Conservation (phyloP, 305 asterid species). For the Ilex paraguariensis region DNA sequence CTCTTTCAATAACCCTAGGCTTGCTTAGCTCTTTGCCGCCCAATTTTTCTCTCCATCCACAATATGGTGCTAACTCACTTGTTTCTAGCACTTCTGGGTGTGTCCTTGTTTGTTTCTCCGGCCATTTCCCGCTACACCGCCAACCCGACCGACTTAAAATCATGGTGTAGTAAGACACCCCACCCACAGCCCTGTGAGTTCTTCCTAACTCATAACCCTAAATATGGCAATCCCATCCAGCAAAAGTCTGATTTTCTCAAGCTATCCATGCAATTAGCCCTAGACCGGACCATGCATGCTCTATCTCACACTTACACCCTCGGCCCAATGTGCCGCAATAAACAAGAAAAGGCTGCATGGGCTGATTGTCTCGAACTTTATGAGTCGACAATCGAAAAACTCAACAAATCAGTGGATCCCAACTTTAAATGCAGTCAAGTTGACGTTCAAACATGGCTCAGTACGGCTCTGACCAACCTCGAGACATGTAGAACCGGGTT, state of each 20-base stretch:
- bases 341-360: conserved; percentile 8
- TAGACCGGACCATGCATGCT: conserved; percentile 3
- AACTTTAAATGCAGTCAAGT: not conserved
- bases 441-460: conserved; percentile 19
- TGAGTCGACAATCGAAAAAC: not conserved
- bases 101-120: too few species aligned
- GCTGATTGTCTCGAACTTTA: conserved; percentile 4
- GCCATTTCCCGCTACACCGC: too few species aligned
- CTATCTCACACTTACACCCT: not conserved
- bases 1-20: too few species aligned
- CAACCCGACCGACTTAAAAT: not conserved
- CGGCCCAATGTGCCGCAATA: conserved; percentile 5
- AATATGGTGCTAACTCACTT: too few species aligned
- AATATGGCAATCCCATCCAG: not conserved
- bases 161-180: conserved; percentile 3
- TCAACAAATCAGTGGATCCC: conserved; percentile 7
- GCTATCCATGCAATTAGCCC: not conserved
- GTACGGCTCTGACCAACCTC: conserved; percentile 16
- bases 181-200: conserved; percentile 1
- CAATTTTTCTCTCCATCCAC: too few species aligned
- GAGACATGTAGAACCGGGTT: conserved; percentile 15
- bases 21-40: too few species aligned
- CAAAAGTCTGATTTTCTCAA: not conserved
- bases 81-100: too few species aligned
- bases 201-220: not conserved